A percentile compares a stretch with the other conserved stretches of the same genome.
These are phyloP conservation scores for Jimgerdemannia flammicorona DNA, from an alignment of 192 early-diverging fungal species.

Conservation along the genomic window DNA sequence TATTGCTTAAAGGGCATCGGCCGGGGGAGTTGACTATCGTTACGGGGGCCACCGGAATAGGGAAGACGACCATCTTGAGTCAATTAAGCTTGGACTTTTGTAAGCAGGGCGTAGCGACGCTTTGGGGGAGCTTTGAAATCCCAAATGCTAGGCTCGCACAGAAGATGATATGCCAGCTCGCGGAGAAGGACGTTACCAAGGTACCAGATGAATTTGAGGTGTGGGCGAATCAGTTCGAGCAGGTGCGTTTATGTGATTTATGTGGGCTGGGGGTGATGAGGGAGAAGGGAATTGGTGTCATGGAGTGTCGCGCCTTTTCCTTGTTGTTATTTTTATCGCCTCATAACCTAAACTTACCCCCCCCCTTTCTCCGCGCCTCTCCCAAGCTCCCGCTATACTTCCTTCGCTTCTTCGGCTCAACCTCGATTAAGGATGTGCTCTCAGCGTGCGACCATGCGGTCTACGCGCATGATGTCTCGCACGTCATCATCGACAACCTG, in stretches of 20 bases:
- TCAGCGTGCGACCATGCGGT: constrained; percentile 66
- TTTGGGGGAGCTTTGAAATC: constrained; percentile 80
- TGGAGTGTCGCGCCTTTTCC: background rate
- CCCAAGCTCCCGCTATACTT: constrained; percentile 64
- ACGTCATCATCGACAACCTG: constrained; percentile 70
- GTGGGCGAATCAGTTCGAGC: constrained; percentile 61
- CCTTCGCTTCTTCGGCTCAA: constrained; percentile 72
- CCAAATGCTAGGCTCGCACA: constrained; percentile 62
- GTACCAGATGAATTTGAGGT: constrained; percentile 46
- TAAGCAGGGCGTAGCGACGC: constrained; percentile 59
- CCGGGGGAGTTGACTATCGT: constrained; percentile 67
- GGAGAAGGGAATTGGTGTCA: background rate
- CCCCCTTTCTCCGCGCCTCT: background rate
- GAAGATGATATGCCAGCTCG: constrained; percentile 66
- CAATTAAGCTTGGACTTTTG: constrained; percentile 70
- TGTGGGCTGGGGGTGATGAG: background rate
- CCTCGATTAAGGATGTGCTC: constrained; percentile 56
- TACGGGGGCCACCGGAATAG: constrained; percentile 65
- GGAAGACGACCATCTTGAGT: constrained; percentile 70
- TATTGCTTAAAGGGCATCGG: constrained; percentile 62
- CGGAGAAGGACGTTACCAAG: constrained; percentile 47
- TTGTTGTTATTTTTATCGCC: background rate
- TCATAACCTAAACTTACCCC: background rate
- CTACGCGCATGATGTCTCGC: constrained; percentile 65
- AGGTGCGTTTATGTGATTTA: constrained; percentile 25